Evolutionary conservation across 2,329 filamentous ascomycete genomes (phyloP).

Genomic region (Diatrype stigma): DNA sequence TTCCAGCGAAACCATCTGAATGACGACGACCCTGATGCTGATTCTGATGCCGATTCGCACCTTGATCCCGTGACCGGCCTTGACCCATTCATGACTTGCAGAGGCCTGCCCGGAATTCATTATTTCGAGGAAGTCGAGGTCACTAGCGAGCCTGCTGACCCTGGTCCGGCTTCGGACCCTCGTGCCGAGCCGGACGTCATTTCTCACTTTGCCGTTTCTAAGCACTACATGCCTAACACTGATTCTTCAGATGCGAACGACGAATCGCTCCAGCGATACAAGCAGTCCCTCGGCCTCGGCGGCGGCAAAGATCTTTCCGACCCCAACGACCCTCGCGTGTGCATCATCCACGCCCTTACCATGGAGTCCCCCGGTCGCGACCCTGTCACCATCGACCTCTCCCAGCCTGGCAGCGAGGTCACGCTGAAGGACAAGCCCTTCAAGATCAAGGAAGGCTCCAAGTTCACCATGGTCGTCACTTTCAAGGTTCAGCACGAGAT

Average conservation of each 20-base stretch:
- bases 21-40: conserved; percentile 5
- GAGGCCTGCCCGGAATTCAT: conserved; percentile 14
- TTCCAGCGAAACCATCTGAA: conserved; percentile 7
- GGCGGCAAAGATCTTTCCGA: conserved; percentile 69
- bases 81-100: conserved; percentile 21
- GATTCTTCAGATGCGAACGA: conserved; percentile 59
- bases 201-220: conserved; percentile 1
- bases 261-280: conserved; percentile 95
- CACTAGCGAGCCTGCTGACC: background rate
- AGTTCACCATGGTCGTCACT: conserved; percentile 88
- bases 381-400: conserved; percentile 87
- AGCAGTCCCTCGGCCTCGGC: conserved; percentile 86
- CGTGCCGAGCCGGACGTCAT: conserved; percentile 2
- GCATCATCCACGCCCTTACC: conserved; percentile 87
- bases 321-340: conserved; percentile 79
- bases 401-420: conserved; percentile 65
- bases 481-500: conserved; percentile 98
- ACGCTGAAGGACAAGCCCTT: conserved; percentile 89
- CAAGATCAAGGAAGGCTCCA: conserved; percentile 92
- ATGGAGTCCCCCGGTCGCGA: conserved; percentile 79
- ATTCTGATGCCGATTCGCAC: no score
- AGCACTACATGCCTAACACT: conserved; percentile 6
- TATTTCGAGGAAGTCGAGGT: conserved; percentile 1
- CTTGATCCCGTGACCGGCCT: no score
- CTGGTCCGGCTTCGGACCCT: background rate